A percentile compares a stretch with the other conserved stretches of the same genome.
These are phyloP conservation scores for Xylaria hypoxylon DNA, from an alignment of 2,329 filamentous ascomycete genomes.

Conservation along the genomic window DNA sequence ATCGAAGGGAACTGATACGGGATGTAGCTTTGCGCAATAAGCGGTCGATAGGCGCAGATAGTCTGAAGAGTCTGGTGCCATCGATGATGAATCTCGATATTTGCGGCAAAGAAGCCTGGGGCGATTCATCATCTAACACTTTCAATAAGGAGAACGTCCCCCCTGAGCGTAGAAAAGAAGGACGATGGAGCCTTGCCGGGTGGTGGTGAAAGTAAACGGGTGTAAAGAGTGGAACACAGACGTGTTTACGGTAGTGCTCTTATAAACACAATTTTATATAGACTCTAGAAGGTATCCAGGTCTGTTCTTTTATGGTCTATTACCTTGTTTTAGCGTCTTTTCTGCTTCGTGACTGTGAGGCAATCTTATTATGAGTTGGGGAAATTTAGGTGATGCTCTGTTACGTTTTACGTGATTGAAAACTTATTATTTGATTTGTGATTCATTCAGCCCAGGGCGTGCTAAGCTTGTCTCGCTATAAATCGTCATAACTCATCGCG, in stretches of 20 bases:
- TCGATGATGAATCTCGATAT: slow-evolving; percentile 42
- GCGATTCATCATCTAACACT: slow-evolving; percentile 20
- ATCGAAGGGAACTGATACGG: slow-evolving; percentile 42
- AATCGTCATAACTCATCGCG: slow-evolving; percentile 59
- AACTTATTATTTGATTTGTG: not conserved
- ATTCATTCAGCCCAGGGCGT: not conserved
- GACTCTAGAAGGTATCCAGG: slow-evolving; percentile 10
- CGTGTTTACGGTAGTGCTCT: not conserved
- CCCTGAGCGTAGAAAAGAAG: slow-evolving; percentile 39
- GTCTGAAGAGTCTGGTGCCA: slow-evolving; percentile 49
- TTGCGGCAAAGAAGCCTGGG: slow-evolving; percentile 36
- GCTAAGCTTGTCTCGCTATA: not conserved
- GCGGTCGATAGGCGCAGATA: slow-evolving; percentile 48
- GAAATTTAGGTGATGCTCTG: not conserved
- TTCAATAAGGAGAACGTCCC: slow-evolving; percentile 37
- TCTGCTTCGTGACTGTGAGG: not conserved
- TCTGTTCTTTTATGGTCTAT: not conserved
- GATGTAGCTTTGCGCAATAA: slow-evolving; percentile 47
- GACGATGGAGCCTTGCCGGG: slow-evolving; percentile 46
- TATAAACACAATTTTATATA: slow-evolving; percentile 22
- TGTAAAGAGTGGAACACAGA: not conserved
- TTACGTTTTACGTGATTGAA: not conserved
- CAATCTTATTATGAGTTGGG: not conserved
- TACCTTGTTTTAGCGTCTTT: not conserved
- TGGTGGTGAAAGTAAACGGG: slow-evolving; percentile 44